Percentiles rank a stretch among this genome's conserved stretches.
These are phyloP conservation scores for Lathyrus tuberosus DNA, from an alignment of 306 rosid genomes.

Conservation along the genomic window DNA sequence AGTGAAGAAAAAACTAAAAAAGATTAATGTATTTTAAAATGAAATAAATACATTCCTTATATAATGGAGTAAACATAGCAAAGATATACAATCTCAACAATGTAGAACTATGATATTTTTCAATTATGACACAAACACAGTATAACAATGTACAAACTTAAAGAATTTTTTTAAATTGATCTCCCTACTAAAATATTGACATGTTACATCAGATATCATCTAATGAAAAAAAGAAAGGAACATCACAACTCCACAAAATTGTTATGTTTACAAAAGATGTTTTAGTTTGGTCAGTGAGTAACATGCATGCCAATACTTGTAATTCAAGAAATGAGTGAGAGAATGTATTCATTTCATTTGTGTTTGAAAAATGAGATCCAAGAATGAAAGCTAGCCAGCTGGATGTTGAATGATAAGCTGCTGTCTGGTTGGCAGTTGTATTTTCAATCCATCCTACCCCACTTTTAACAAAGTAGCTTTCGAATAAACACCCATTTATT, in stretches of 20 bases:
- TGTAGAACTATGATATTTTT: too few relatives aligned
- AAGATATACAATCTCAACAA: too few relatives aligned
- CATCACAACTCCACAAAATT: background rate
- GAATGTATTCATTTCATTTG: conserved; percentile 1
- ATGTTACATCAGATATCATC: too few relatives aligned
- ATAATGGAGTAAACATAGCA: too few relatives aligned
- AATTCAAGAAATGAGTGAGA: conserved; percentile 42
- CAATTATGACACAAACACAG: too few relatives aligned
- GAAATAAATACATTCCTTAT: too few relatives aligned
- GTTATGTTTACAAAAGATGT: conserved; percentile 17
- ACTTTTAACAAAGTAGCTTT: conserved; percentile 43
- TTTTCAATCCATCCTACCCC: conserved; percentile 40
- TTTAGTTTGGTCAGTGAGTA: conserved; percentile 31
- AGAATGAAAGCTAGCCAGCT: conserved; percentile 54
- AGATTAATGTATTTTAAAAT: too few relatives aligned
- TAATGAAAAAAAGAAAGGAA: background rate
- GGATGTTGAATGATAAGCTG: conserved; percentile 46
- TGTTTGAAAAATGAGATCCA: conserved; percentile 36
- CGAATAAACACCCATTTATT: conserved; percentile 16
- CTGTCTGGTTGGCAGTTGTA: conserved; percentile 36
- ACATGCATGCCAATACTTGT: conserved; percentile 34
- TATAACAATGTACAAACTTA: too few relatives aligned
- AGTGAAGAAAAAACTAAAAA: too few relatives aligned
- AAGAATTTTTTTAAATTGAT: too few relatives aligned
- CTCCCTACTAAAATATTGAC: too few relatives aligned